A percentile compares a stretch with the other conserved stretches of the same genome.
Evolutionary conservation across 1,139 yeast species (phyloP).

Genomic region (Saccharomycopsis phalli): DNA sequence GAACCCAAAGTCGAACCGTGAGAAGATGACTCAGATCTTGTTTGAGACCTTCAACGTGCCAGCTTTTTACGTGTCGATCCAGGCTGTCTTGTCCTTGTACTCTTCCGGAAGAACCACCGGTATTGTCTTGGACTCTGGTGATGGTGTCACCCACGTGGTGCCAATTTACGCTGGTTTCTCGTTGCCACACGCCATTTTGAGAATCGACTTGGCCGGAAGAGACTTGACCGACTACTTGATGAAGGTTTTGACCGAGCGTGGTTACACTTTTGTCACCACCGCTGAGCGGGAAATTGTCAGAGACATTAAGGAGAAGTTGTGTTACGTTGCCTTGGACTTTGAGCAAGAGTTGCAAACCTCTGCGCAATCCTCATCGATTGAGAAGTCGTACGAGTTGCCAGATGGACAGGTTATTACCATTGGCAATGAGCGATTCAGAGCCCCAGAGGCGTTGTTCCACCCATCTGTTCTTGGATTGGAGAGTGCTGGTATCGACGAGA

Average conservation of each 20-base stretch:
- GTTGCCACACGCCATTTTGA: constrained; percentile 95
- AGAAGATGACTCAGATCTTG: constrained; percentile 98
- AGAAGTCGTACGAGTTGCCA: constrained; percentile 98
- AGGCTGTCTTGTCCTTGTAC: constrained; percentile 95
- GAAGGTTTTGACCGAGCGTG: constrained; percentile 98
- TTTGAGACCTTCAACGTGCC: constrained; percentile 99
- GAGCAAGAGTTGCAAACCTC: constrained; percentile 99
- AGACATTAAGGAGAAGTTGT: constrained; percentile 97
- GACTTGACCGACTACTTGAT: constrained; percentile 97
- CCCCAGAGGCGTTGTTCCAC: constrained; percentile 99
- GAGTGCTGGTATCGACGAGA: constrained; percentile 99
- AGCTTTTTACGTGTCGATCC: constrained; percentile 97
- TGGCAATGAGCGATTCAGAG: constrained; percentile 99
- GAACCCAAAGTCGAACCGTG: constrained; percentile 99
- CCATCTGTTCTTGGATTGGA: constrained; percentile 96
- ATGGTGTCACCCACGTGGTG: constrained; percentile 99
- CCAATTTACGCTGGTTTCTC: constrained; percentile 99
- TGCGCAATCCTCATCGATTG: constrained; percentile 95
- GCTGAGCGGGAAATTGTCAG: constrained; percentile 99
- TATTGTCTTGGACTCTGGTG: constrained; percentile 99
- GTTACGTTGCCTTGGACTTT: constrained; percentile 94
- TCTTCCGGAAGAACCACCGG: constrained; percentile 99
- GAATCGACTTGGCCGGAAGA: constrained; percentile 99
- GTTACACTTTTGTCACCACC: constrained; percentile 96
- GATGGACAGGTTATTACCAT: constrained; percentile 99